Conservation (phyloP, 129 eudicot species). For the Smallanthus sonchifolius region DNA sequence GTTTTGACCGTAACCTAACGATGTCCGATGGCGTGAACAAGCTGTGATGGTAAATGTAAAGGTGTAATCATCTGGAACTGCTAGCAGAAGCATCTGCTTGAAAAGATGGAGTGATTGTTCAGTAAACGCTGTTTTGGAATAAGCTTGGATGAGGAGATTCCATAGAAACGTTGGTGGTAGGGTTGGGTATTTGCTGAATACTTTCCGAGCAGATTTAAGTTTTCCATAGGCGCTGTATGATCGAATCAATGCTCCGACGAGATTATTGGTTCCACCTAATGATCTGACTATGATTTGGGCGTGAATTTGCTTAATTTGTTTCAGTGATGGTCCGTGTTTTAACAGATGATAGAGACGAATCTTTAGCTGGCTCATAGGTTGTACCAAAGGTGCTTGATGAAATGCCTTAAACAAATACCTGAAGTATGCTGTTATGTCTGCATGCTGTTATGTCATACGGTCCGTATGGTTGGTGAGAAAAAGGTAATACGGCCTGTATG, state of each 20-base stretch:
- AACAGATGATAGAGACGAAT: slow-evolving; percentile 15
- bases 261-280: slow-evolving; percentile 15
- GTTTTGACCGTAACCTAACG: slow-evolving; percentile 20
- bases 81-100: slow-evolving; percentile 27
- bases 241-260: slow-evolving; percentile 33
- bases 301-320: slow-evolving; percentile 34
- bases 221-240: slow-evolving; percentile 27
- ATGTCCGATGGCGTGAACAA: slow-evolving; percentile 22
- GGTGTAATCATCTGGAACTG: slow-evolving; percentile 45
- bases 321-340: slow-evolving; percentile 23
- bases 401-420: not conserved
- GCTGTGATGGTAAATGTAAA: slow-evolving; percentile 38
- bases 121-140: slow-evolving; percentile 22
- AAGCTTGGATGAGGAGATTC: slow-evolving; percentile 40
- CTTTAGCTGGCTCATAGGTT: slow-evolving; percentile 31
- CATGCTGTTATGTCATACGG: not conserved
- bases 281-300: slow-evolving; percentile 33
- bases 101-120: slow-evolving; percentile 29
- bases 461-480: no score
- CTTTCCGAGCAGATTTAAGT: slow-evolving; percentile 19
- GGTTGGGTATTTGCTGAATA: slow-evolving; percentile 29
- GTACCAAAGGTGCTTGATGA: slow-evolving; percentile 27
- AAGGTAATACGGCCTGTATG: no score
- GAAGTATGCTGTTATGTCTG: no score
- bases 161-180: slow-evolving; percentile 33